phyloP scores from a whole-genome alignment of 2,329 filamentous ascomycete species.

The Phaeomoniella chlamydospora region DNA sequence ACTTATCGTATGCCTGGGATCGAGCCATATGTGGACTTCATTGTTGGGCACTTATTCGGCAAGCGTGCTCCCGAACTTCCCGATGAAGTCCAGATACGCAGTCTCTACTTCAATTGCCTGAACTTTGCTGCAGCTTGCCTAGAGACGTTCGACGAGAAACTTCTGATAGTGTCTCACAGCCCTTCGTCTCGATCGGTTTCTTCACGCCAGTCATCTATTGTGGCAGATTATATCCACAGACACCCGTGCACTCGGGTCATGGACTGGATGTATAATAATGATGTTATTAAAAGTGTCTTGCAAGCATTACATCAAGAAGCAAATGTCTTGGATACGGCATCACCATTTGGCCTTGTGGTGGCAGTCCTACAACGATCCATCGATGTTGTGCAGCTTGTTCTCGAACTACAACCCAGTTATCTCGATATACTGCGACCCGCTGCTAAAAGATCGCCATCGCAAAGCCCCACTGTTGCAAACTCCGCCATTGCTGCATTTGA shows the following conservation, averaged over 20 bases:
- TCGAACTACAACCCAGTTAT: slow-evolving; percentile 84
- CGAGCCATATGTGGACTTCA: slow-evolving; percentile 84
- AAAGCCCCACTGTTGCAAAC: slow-evolving; percentile 51
- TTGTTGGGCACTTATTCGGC: slow-evolving; percentile 64
- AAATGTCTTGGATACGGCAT: slow-evolving; percentile 54
- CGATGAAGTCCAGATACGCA: slow-evolving; percentile 53
- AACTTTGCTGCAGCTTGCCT: slow-evolving; percentile 71
- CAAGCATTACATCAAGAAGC: slow-evolving; percentile 63
- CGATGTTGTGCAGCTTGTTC: slow-evolving; percentile 65
- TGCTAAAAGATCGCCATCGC: slow-evolving; percentile 50
- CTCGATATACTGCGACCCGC: slow-evolving; percentile 73
- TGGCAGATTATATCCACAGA: slow-evolving; percentile 73
- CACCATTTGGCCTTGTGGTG: slow-evolving; percentile 67
- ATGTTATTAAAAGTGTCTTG: slow-evolving; percentile 68
- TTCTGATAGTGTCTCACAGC: slow-evolving; percentile 36
- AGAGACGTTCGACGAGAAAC: slow-evolving; percentile 81
- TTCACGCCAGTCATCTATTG: slow-evolving; percentile 61
- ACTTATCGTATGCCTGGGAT: slow-evolving; percentile 71
- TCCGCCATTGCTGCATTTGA: slow-evolving; percentile 78
- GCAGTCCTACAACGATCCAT: slow-evolving; percentile 66
- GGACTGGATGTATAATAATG: slow-evolving; percentile 97
- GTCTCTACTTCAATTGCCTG: slow-evolving; percentile 67
- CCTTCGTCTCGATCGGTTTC: slow-evolving; percentile 34
- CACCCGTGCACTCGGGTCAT: slow-evolving; percentile 91
- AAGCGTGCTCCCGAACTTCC: slow-evolving; percentile 49